Percentiles rank a stretch among this genome's conserved stretches.
These are phyloP conservation scores for Hypoxylon sp. DNA, from an alignment of 2,329 filamentous ascomycete species.

Conservation along the genomic window DNA sequence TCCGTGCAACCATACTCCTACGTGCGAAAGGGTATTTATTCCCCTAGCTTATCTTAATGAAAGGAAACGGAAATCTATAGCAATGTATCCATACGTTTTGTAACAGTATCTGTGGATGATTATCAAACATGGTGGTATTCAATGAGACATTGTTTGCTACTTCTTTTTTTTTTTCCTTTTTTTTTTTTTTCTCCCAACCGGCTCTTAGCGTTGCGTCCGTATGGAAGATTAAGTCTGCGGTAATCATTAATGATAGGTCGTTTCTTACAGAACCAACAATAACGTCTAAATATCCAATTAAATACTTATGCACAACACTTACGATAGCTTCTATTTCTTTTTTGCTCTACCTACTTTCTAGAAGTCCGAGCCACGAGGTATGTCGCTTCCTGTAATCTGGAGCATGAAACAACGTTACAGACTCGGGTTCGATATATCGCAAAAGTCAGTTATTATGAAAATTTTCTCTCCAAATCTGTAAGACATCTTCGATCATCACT, in stretches of 20 bases:
- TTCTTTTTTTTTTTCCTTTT: slow-evolving; percentile 25
- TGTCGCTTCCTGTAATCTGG: not conserved
- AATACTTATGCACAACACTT: not conserved
- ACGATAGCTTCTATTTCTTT: not conserved
- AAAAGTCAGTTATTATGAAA: not conserved
- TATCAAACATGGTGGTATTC: slow-evolving; percentile 26
- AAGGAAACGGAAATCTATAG: slow-evolving; percentile 16
- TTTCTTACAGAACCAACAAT: slow-evolving; percentile 6
- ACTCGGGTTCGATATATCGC: not conserved
- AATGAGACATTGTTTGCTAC: slow-evolving; percentile 30
- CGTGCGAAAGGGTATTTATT: slow-evolving; percentile 3
- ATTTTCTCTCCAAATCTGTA: not conserved
- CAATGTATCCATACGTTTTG: slow-evolving; percentile 7
- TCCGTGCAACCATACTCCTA: not conserved
- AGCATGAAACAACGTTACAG: not conserved
- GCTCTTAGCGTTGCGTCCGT: slow-evolving; percentile 13
- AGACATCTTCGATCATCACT: not conserved
- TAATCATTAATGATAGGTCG: slow-evolving; percentile 26
- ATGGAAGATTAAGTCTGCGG: slow-evolving; percentile 18
- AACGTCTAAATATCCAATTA: slow-evolving; percentile 1
- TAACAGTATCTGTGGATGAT: slow-evolving; percentile 12
- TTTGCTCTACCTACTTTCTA: not conserved
- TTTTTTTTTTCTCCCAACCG: not conserved
- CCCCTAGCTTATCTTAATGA: slow-evolving; percentile 4
- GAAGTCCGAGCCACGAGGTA: slow-evolving; percentile 6